A percentile compares a stretch with the other conserved stretches of the same genome.
These are phyloP conservation scores for Boletus semigastroideus DNA, from an alignment of 1,284 basidiomycete genomes.

Conservation along the genomic window DNA sequence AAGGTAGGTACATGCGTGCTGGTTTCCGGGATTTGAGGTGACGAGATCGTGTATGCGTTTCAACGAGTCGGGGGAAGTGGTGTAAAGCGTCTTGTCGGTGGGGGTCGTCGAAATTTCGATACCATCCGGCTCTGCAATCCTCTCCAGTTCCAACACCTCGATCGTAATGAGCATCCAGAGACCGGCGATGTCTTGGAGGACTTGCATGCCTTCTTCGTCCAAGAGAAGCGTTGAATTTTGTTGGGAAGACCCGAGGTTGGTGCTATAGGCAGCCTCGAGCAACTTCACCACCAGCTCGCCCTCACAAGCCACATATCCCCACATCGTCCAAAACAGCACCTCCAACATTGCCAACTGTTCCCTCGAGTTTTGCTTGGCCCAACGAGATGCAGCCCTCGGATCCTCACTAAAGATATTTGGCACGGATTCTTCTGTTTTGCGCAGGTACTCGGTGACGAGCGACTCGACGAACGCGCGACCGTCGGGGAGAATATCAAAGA, in stretches of 20 bases:
- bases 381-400: slow-evolving; percentile 61
- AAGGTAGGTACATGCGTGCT: slow-evolving; percentile 68
- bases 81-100: slow-evolving; percentile 51
- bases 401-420: slow-evolving; percentile 53
- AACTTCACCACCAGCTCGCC: slow-evolving; percentile 62
- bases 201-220: slow-evolving; percentile 68
- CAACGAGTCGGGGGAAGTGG: slow-evolving; percentile 54
- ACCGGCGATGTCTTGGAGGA: slow-evolving; percentile 66
- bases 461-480: slow-evolving; percentile 53
- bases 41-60: slow-evolving; percentile 66
- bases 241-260: slow-evolving; percentile 68
- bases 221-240: slow-evolving; percentile 64
- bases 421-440: slow-evolving; percentile 52
- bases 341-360: slow-evolving; percentile 83
- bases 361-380: slow-evolving; percentile 77
- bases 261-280: slow-evolving; percentile 63
- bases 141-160: slow-evolving; percentile 81
- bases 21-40: slow-evolving; percentile 51
- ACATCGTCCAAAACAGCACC: slow-evolving; percentile 83
- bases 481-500: slow-evolving; percentile 64
- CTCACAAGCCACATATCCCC: slow-evolving; percentile 68
- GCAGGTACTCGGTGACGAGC: slow-evolving; percentile 58
- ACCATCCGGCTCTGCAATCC: slow-evolving; percentile 53
- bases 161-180: slow-evolving; percentile 78
- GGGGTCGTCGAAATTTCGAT: slow-evolving; percentile 55